A percentile compares a stretch with the other conserved stretches of the same genome.
These are phyloP conservation scores for Amanita fuliginea DNA, from an alignment of 768 basidiomycete species.

Conservation along the genomic window DNA sequence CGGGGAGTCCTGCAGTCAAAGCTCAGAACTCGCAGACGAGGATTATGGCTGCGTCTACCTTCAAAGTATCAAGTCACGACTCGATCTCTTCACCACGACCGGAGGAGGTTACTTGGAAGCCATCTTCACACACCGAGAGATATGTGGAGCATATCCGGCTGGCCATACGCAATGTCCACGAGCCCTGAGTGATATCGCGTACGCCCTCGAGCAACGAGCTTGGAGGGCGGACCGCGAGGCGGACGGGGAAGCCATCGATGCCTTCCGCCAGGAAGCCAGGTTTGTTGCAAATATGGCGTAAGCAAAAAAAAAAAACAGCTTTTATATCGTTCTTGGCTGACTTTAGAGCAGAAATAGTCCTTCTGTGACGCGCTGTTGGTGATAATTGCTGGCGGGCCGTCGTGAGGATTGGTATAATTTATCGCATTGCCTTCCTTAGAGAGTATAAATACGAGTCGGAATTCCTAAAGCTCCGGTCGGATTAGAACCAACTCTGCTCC, in stretches of 20 bases:
- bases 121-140: conserved; percentile 69
- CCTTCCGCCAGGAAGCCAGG: conserved; percentile 64
- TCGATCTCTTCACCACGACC: conserved; percentile 46
- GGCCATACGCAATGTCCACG: conserved; percentile 55
- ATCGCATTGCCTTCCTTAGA: background rate
- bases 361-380: background rate
- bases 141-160: conserved; percentile 48
- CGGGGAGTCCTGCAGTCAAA: conserved; percentile 36
- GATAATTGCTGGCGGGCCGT: no score
- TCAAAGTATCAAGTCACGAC: conserved; percentile 43
- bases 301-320: no score
- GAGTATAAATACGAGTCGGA: background rate
- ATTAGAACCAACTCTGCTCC: background rate
- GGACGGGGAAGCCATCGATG: conserved; percentile 56
- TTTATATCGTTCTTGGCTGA: background rate
- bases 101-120: conserved; percentile 70
- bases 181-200: conserved; percentile 57
- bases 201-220: conserved; percentile 45
- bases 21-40: conserved; percentile 25
- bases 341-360: background rate
- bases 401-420: background rate
- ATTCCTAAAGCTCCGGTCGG: background rate
- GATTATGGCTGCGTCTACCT: conserved; percentile 52
- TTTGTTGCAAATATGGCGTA: conserved; percentile 34
- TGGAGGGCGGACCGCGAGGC: conserved; percentile 65